phyloP scores from a whole-genome alignment of 2,329 filamentous ascomycete genomes.

The Pseudogymnoascus sp. region DNA sequence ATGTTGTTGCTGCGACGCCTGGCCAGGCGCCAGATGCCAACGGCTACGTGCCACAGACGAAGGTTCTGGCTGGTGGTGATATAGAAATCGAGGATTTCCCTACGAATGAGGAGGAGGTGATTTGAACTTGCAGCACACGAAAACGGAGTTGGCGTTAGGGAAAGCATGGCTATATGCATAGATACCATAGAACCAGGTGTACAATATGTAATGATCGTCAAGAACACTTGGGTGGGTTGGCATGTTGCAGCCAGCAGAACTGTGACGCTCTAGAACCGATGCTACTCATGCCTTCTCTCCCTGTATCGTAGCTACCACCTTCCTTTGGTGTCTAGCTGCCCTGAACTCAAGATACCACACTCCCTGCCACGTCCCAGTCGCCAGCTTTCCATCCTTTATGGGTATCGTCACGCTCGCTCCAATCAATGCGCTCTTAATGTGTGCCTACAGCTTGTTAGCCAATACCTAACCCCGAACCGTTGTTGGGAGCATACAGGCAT shows the following conservation, averaged over 20 bases:
- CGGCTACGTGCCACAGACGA: constrained; percentile 52
- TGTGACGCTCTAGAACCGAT: not conserved
- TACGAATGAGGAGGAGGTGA: not conserved
- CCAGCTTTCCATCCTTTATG: constrained; percentile 76
- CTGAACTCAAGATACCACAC: constrained; percentile 96
- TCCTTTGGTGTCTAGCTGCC: constrained; percentile 68
- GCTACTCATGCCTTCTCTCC: constrained; percentile 58
- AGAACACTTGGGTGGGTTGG: not conserved
- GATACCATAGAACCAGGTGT: constrained; percentile 9
- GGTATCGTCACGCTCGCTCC: constrained; percentile 87
- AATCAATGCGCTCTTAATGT: constrained; percentile 85
- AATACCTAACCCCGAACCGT: not conserved
- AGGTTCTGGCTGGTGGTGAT: constrained; percentile 57
- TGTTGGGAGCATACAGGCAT: constrained; percentile 63
- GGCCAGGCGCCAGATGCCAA: constrained; percentile 55
- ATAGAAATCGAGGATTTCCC: constrained; percentile 50
- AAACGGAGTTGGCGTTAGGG: constrained; percentile 8
- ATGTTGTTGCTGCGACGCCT: constrained; percentile 78
- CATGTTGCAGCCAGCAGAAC: not conserved
- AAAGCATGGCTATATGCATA: constrained; percentile 3
- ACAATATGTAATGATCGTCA: constrained; percentile 7
- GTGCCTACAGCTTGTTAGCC: constrained; percentile 51
- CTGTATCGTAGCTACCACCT: constrained; percentile 88
- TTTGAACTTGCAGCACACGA: not conserved
- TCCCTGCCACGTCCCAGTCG: constrained; percentile 70